Evolutionary conservation across 768 basidiomycete species (phyloP), one percentile per base, ranked within the genome.

Genomic region (Boletus rubescentipes): DNA sequence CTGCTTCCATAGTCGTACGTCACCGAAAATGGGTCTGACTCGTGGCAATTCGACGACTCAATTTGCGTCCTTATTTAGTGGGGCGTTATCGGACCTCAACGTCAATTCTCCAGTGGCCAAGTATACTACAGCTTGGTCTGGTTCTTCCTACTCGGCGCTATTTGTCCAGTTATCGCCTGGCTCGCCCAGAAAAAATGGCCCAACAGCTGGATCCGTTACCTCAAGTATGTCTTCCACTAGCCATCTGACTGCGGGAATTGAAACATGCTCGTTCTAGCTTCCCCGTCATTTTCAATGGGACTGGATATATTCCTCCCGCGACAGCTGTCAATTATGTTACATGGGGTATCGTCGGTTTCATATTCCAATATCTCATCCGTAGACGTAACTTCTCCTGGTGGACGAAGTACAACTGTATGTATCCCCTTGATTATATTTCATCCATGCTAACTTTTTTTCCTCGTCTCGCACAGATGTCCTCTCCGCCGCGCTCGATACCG

Each of bases 61-160:
- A 21, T 14, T 32, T 35, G 9, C 9, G 5, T 9, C 9, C 0
- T 29, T 4, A 37, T 36, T 18, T 32, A 66, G 65, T 90, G 84
- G 85, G 87, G 91, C 62, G 87, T 90, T 49, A 89, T 93, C 53
- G 90, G 91, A 9, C 91, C 91, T 29, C 76, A 75, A n/a, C 77
- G 85, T 10, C 85, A 85, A 62, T 92, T 88, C 77, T 87, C 82
- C 4, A 57, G 72, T 20, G 89, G 89, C 18, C 82, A 85, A 63
- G 71, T 86, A 26, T 87, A 86, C 70, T 77, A 84, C 58, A 70
- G 67, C 54, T 75, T 91, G 31, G 65, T 82, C 18, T 84, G 85
- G 72, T 93, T 91, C 76, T 93, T 93, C 87, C 79, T 91, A 47
- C 57, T 88, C 49, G 92, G 92, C 10, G 78, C 84, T 44, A 30